Percentiles rank a stretch among this genome's conserved stretches.
Conservation (phyloP, 129 eudicot genomes). For the Flaveria trinervia region DNA sequence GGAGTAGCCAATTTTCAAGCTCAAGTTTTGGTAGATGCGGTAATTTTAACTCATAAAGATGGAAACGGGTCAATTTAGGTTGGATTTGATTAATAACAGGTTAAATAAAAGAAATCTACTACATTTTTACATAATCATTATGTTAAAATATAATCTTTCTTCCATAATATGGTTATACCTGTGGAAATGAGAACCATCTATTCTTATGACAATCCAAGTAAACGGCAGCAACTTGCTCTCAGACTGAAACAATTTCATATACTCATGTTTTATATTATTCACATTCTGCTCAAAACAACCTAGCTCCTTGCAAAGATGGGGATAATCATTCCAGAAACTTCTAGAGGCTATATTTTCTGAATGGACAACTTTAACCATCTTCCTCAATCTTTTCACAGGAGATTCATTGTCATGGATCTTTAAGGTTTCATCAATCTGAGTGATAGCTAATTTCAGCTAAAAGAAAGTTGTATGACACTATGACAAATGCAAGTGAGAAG, state of each 20-base stretch:
- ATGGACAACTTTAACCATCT: slow-evolving; percentile 50
- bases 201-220: slow-evolving; percentile 83
- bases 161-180: slow-evolving; percentile 41
- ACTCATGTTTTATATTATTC: slow-evolving; percentile 60
- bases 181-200: slow-evolving; percentile 96
- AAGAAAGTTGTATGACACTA: slow-evolving; percentile 9
- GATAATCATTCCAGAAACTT: slow-evolving; percentile 73
- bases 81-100: slow-evolving; percentile 10
- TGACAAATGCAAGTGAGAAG: background rate
- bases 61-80: background rate
- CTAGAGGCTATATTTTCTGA: slow-evolving; percentile 64
- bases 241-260: slow-evolving; percentile 60
- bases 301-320: slow-evolving; percentile 57
- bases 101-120: background rate
- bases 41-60: background rate
- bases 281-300: slow-evolving; percentile 52
- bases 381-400: slow-evolving; percentile 63
- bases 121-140: slow-evolving; percentile 1
- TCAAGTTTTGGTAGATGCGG: background rate
- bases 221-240: slow-evolving; percentile 61
- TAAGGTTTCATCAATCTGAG: slow-evolving; percentile 61
- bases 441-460: slow-evolving; percentile 12
- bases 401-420: slow-evolving; percentile 48
- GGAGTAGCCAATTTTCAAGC: slow-evolving; percentile 1
- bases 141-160: background rate